Conservation (phyloP, 257 asterid species). For the Jaltomata sinuosa region DNA sequence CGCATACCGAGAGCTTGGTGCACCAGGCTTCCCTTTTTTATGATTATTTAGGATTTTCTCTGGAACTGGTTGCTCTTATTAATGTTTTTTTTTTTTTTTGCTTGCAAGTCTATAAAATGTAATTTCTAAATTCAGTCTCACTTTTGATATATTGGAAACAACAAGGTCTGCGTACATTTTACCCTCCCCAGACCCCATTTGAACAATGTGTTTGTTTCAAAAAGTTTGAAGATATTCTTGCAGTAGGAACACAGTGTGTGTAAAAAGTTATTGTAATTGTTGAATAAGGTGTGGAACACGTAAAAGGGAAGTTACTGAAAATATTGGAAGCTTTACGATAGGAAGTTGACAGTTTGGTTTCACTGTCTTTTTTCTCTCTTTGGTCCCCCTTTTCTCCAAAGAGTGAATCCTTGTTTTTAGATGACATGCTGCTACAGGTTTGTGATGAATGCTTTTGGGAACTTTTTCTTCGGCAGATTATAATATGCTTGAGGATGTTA, state of each 20-base stretch:
- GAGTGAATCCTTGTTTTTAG: background rate
- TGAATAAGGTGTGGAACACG: background rate
- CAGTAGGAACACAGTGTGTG: background rate
- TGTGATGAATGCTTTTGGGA: background rate
- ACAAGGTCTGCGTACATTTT: too few species aligned
- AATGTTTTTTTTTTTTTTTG: background rate
- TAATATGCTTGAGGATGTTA: conserved; percentile 80
- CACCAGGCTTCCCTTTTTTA: background rate
- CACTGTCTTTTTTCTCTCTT: background rate
- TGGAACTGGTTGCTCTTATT: background rate
- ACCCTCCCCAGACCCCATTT: too few species aligned
- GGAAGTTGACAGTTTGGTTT: background rate
- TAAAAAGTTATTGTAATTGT: background rate
- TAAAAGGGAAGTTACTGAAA: background rate
- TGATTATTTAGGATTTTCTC: background rate
- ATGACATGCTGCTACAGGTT: background rate
- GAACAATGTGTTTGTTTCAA: too few species aligned
- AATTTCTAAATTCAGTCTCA: too few species aligned
- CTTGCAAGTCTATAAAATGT: too few species aligned
- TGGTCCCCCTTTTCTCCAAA: background rate
- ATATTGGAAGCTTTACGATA: background rate
- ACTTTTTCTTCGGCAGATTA: conserved; percentile 35
- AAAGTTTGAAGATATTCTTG: background rate
- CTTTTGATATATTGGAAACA: too few species aligned
- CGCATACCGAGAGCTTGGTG: too few species aligned